These are phyloP conservation scores for Sarocladium strictum DNA, from an alignment of 2,329 filamentous ascomycete species.

Conservation along the genomic window DNA sequence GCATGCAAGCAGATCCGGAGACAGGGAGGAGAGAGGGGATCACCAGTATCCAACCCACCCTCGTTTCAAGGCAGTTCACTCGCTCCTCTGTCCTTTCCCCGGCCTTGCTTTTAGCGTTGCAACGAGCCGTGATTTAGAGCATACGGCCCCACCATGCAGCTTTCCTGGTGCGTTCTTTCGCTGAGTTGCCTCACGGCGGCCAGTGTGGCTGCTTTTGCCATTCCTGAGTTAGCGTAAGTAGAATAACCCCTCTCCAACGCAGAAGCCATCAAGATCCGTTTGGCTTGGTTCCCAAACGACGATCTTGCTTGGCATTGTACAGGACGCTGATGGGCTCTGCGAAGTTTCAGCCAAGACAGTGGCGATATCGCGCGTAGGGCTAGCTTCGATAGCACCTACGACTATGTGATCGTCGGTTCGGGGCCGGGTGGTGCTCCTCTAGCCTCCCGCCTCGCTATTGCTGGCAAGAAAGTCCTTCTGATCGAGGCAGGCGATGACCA, in stretches of 20 bases:
- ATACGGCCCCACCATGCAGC: neutral
- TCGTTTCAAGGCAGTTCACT: neutral
- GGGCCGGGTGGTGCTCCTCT: slow-evolving; percentile 50
- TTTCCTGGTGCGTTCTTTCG: neutral
- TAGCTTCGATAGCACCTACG: slow-evolving; percentile 28
- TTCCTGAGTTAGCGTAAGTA: neutral
- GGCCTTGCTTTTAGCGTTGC: neutral
- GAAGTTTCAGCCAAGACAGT: neutral
- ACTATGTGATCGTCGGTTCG: slow-evolving; percentile 55
- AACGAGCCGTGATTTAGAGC: neutral
- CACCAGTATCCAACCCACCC: neutral
- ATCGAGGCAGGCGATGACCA: slow-evolving; percentile 54
- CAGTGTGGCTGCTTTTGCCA: neutral
- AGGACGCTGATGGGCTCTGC: neutral
- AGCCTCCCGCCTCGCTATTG: slow-evolving; percentile 48
- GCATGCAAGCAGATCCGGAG: neutral
- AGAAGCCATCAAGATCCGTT: neutral
- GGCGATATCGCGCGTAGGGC: neutral
- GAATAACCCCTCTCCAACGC: neutral
- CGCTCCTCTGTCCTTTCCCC: neutral
- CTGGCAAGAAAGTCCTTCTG: slow-evolving; percentile 50
- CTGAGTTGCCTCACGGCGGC: neutral
- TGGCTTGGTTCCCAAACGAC: neutral
- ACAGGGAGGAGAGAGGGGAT: neutral
- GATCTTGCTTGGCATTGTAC: too few relatives aligned